Conservation (phyloP, 2,329 filamentous ascomycete genomes). For the Grosmannia serpens region DNA sequence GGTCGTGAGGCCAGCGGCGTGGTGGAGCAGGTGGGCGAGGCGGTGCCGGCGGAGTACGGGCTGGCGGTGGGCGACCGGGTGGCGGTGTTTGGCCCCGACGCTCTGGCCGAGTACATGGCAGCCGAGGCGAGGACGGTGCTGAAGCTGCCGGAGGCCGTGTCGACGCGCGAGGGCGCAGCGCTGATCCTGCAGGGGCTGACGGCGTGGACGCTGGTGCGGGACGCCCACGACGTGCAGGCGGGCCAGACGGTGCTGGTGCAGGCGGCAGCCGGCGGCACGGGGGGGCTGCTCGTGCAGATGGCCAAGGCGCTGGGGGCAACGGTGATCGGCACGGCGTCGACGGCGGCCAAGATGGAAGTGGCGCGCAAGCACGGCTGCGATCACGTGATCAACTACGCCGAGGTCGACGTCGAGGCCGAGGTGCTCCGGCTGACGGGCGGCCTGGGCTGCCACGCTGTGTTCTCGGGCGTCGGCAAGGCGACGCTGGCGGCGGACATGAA, state of each 20-base stretch:
- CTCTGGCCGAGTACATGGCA: constrained; percentile 46
- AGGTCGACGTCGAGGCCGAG: constrained; percentile 43
- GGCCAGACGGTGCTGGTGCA: constrained; percentile 58
- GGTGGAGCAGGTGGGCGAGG: constrained; percentile 10
- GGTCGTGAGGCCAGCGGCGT: constrained; percentile 12
- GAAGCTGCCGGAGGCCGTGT: constrained; percentile 51
- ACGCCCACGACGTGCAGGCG: constrained; percentile 33
- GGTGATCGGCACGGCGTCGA: constrained; percentile 70
- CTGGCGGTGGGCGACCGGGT: constrained; percentile 46
- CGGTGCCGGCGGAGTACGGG: constrained; percentile 7
- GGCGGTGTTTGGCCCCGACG: constrained; percentile 40
- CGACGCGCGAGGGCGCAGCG: constrained; percentile 53
- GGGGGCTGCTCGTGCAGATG: constrained; percentile 64
- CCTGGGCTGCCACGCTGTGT: constrained; percentile 64
- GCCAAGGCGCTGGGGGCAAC: constrained; percentile 62
- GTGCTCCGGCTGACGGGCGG: constrained; percentile 60
- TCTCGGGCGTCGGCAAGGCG: constrained; percentile 72
- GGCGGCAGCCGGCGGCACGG: constrained; percentile 75
- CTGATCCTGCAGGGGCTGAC: constrained; percentile 70
- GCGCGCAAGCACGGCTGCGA: constrained; percentile 62
- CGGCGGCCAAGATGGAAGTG: constrained; percentile 58
- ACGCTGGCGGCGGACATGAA: constrained; percentile 76
- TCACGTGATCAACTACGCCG: constrained; percentile 58
- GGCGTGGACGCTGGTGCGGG: constrained; percentile 65
- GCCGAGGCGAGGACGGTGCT: constrained; percentile 43